phyloP scores from a whole-genome alignment of 805 yeast species.

The Starmerella apicola region DNA sequence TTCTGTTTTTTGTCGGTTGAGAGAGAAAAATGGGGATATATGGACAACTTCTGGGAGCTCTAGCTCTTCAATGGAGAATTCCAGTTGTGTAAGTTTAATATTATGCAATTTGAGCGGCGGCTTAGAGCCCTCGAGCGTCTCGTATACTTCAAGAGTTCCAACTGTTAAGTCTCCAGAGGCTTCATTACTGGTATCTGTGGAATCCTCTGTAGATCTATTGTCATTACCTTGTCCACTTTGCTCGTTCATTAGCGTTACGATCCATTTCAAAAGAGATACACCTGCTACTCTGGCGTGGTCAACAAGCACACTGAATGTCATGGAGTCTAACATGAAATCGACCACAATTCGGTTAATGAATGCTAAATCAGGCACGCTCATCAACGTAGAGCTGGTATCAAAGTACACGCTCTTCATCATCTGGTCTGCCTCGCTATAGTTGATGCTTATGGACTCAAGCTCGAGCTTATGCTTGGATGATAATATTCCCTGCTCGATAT shows the following conservation, averaged over 20 bases:
- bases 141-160: slow-evolving; percentile 5
- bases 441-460: slow-evolving; percentile 6
- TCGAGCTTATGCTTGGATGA: slow-evolving; percentile 8
- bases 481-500: slow-evolving; percentile 8
- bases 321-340: slow-evolving; percentile 5
- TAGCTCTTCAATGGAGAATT: slow-evolving; percentile 2
- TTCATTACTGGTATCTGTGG: not conserved
- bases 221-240: too few relatives aligned
- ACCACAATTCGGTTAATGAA: slow-evolving; percentile 6
- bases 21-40: slow-evolving; percentile 11
- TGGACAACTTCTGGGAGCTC: slow-evolving; percentile 10
- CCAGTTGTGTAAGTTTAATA: not conserved
- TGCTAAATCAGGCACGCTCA: slow-evolving; percentile 3
- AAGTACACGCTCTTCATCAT: slow-evolving; percentile 10
- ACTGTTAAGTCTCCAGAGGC: not conserved
- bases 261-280: slow-evolving; percentile 1
- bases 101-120: not conserved
- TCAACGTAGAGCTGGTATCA: slow-evolving; percentile 4
- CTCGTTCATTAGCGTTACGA: slow-evolving; percentile 8
- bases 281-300: slow-evolving; percentile 10
- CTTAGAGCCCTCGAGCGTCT: slow-evolving; percentile 3
- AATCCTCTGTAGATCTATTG: not conserved
- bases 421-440: not conserved
- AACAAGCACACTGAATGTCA: slow-evolving; percentile 2
- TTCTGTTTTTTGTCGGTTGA: not conserved